Base-by-base conservation (phyloP, 2,329 filamentous ascomycete species). In the Torrubiella hemipterigena region DNA sequence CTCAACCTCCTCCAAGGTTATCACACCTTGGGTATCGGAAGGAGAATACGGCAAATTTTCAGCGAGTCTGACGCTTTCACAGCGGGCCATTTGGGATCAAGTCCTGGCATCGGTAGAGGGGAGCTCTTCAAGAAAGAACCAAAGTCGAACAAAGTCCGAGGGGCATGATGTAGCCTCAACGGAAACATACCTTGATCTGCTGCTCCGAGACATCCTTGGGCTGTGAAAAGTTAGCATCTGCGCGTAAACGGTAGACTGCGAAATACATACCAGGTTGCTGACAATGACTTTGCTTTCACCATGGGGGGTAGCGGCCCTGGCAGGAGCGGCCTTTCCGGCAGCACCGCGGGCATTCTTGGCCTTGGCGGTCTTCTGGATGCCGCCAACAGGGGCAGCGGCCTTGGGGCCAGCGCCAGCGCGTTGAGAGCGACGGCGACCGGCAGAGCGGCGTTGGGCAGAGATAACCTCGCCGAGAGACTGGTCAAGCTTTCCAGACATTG, bases 111-210 rank as follows among this genome's bases (percentile, higher is more conserved):
- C 47, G 43, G 50, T 49, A 52, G 50, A 46, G 45, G 52, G 45
- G 44, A 48, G 47, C 48, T 51, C 56, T 54, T 56, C 45, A 48
- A 53, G 55, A 38, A 50, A 54, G 46, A 59, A n/a, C n/a, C n/a
- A n/a, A n/a, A 65, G 73, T 72, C 76, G 75, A 80, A 70, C 63
- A 70, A 76, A 78, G 69, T 74, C 76, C 74, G 57, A 69, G 71
- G 67, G 75, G 67, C 61, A 53, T 60, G 56, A 63, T 59, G 53
- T 63, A n/a, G 73, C 77, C 78, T 79, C 69, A 81, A 74, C 69
- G 77, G 86, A 81, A 86, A 98, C 91, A 93, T 98, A 98, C 91
- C 91, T 98, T 96, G 69, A 98, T 93, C 78, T 93, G 84, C 67
- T 67, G 68, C 73, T 96, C 89, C 65, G 77, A 84, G 61, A 98